Base-by-base conservation (phyloP, 805 yeast species). In the Candida nonsorbophila region DNA sequence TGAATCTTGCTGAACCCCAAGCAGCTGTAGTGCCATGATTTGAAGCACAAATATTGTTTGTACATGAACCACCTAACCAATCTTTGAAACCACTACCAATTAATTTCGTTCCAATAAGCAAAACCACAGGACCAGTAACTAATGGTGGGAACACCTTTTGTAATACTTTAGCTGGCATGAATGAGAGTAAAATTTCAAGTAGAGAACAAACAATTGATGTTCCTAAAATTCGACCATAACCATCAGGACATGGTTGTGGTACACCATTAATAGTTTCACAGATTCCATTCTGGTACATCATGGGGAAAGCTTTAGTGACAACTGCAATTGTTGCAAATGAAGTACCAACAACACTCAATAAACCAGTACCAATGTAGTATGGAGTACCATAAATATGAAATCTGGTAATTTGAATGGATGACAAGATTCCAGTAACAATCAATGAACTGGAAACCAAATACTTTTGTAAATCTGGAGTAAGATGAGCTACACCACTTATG, bases 61-160 rank as follows among this genome's bases (percentile, higher is more conserved):
- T 33, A 51, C 87, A 81, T 9, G 85, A 67, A 29, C 97, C 97
- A 42, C 97, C 97, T 23, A 76, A 78, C 83, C 94, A 85, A 56
- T 87, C 85, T 47, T 74, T 55, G 55, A 87, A 79, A 15, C 94
- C 96, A 19, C 85, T 55, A 41, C 66, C 64, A 36, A 86, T 68
- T 44, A 87, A 69, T 16, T 68, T 61, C 25, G 79, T 67, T 43
- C 96, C 97, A 48, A 87, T 86, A 19, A 87, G 67, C 32, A 87
- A 57, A 17, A 87, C 95, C 25, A 87, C 95, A 7, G 95, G 95
- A 34, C 96, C 96, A 16, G 95, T 87, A 37, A 88, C 96, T 30
- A 85, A 61, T 20, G 94, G 88, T 12, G 96, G 96, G 64, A 87
- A 87, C 20, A 84, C 47, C 36, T 67, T 76, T 53, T 83, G 86